Evolutionary conservation across 2,329 filamentous ascomycete species (phyloP), one percentile per base, ranked within the genome.

Genomic region (Septoria petroselini): DNA sequence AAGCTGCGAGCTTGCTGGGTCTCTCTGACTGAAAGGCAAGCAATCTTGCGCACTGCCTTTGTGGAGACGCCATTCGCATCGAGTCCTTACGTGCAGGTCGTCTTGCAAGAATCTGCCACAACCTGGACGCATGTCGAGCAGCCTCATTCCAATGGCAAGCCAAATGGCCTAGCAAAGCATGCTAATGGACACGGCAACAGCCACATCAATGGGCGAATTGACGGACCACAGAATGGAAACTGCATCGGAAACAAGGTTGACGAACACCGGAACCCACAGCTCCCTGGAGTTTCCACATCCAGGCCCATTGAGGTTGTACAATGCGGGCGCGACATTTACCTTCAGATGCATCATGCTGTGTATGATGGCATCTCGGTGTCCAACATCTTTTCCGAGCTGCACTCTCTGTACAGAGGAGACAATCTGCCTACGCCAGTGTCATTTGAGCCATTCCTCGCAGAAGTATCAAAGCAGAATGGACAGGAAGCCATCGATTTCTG

Each of bases 301-400:
- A 18, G 27, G 4, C 58, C 58, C 8, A 31, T 60, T 15, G 43
- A 43, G 17, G 43, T 57, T 12, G 38, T 50, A 8, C 41, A 48
- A 25, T 41, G 46, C 25, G 51, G 45, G 8, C 15, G 33, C 12
- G 19, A 51, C 19, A 49, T 80, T 5, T 57, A 76, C 2, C 70
- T 84, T 40, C 73, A 73, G 17, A 82, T 82, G 59, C 90, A 95
- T 60, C 91, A 96, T 69, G 87, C 88, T 1, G 72, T 95, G 0
- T 95, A 95, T 60, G 91, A 96, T 68, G 91, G 86, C 0, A 82
- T 85, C 29, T 88, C 89, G 0, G 85, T 95, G 62, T 72, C 76
- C 1, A 74, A 76, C 7, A 72, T 96, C 0, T 76, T 91, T 18
- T 68, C 78, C 0, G 90, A 95, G 61, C 72, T 94, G 1, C 82